Evolutionary conservation across 129 eudicot genomes (phyloP).

Genomic region (Rutidosis leptorrhynchoides): DNA sequence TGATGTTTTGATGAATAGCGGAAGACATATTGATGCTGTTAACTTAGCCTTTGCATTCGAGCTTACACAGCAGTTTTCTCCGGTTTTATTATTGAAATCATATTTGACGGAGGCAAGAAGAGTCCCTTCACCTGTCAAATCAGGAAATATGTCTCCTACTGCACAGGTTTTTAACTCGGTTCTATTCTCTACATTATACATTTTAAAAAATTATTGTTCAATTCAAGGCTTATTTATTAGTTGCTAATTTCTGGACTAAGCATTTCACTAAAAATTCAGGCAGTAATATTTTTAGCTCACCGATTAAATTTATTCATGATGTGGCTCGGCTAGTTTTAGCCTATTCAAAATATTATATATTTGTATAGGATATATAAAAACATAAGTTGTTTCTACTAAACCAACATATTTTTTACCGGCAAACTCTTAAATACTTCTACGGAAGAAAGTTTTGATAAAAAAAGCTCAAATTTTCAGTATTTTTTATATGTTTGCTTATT

Average conservation of each 20-base stretch:
- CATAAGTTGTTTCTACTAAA: too few relatives aligned
- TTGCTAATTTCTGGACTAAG: not conserved
- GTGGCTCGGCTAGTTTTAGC: not conserved
- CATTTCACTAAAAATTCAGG: not conserved
- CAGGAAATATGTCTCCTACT: conserved; percentile 59
- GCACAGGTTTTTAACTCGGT: conserved; percentile 43
- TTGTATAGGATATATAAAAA: too few relatives aligned
- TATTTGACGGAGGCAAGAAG: conserved; percentile 84
- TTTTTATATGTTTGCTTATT: not conserved
- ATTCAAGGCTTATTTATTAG: not conserved
- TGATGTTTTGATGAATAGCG: conserved; percentile 73
- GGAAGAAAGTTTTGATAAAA: too few relatives aligned
- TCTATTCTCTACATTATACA: not conserved
- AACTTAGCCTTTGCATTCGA: conserved; percentile 89
- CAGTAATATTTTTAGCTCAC: not conserved
- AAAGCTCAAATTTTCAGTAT: too few relatives aligned
- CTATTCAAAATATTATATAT: too few relatives aligned
- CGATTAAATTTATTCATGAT: not conserved
- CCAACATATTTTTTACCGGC: too few relatives aligned
- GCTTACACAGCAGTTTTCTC: conserved; percentile 80
- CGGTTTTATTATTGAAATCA: conserved; percentile 71
- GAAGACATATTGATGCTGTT: conserved; percentile 96
- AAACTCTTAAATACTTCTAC: too few relatives aligned
- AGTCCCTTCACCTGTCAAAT: conserved; percentile 58
- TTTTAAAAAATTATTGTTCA: not conserved